These are phyloP conservation scores for Fagopyrum tataricum DNA, from an alignment of 148 eudicot genomes.

Conservation along the genomic window DNA sequence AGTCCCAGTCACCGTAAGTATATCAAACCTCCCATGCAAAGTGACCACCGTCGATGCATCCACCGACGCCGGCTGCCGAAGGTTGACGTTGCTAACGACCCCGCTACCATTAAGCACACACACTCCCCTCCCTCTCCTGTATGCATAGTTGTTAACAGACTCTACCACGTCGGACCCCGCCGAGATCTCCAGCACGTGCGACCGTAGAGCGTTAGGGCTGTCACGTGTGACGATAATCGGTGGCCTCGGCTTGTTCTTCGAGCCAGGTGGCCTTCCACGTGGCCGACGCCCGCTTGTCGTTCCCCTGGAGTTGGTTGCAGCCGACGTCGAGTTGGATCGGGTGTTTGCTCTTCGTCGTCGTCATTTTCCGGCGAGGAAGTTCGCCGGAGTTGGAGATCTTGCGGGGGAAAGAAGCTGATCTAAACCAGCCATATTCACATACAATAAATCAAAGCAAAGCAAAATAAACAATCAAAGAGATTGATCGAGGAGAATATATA, in stretches of 20 bases:
- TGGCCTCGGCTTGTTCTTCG: constrained; percentile 37
- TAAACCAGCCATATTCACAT: constrained; percentile 6
- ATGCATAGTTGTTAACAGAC: constrained; percentile 25
- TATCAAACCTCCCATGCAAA: constrained; percentile 34
- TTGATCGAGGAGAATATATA: too few species aligned
- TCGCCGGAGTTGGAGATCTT: not conserved
- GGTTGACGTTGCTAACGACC: constrained; percentile 27
- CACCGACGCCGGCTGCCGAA: constrained; percentile 23
- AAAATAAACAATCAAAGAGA: too few species aligned
- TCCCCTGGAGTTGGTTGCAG: not conserved
- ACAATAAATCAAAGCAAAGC: too few species aligned
- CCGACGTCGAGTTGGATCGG: not conserved
- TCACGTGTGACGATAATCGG: constrained; percentile 36
- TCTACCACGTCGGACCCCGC: constrained; percentile 28
- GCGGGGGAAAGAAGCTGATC: not conserved
- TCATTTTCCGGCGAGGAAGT: constrained; percentile 9
- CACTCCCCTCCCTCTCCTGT: constrained; percentile 30
- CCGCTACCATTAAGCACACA: constrained; percentile 33
- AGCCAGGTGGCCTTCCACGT: constrained; percentile 33
- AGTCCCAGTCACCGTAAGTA: constrained; percentile 29
- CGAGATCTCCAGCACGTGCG: constrained; percentile 31
- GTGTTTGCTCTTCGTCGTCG: not conserved
- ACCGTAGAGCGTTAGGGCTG: constrained; percentile 34
- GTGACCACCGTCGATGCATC: constrained; percentile 20
- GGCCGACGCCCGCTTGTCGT: constrained; percentile 20